Evolutionary conservation across 2,329 filamentous ascomycete genomes (phyloP).

Genomic region (Lasiodiplodia hormozganensis): DNA sequence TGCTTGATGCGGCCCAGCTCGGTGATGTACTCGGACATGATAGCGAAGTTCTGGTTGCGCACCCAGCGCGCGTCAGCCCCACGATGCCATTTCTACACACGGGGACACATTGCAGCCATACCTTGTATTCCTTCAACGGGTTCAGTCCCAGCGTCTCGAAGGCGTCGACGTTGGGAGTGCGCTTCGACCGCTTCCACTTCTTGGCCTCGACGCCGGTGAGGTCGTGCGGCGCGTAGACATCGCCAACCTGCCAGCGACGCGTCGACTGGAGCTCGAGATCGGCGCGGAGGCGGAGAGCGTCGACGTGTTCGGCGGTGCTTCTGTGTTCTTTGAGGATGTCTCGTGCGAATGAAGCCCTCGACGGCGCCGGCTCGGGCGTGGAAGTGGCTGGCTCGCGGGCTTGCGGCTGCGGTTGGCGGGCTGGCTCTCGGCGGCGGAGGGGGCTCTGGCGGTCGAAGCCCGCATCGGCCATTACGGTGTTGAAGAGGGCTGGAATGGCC

Average conservation of each 20-base stretch:
- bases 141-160: conserved; percentile 82
- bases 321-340: neutral
- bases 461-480: neutral
- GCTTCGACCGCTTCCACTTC: conserved; percentile 71
- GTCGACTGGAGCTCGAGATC: conserved; percentile 70
- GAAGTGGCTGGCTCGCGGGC: neutral
- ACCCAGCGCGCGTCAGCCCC: neutral
- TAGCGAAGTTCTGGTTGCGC: conserved; percentile 77
- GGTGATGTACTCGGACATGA: conserved; percentile 89
- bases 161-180: conserved; percentile 67
- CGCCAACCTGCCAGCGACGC: conserved; percentile 76
- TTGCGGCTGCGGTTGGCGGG: conserved; percentile 4
- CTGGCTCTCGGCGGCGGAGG: neutral
- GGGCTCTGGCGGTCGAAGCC: neutral
- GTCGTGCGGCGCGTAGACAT: conserved; percentile 92
- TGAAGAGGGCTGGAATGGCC: neutral
- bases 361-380: neutral
- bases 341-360: neutral
- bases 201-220: conserved; percentile 77
- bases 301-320: neutral
- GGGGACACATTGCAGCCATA: conserved; percentile 49
- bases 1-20: conserved; percentile 84
- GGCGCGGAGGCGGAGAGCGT: conserved; percentile 28
- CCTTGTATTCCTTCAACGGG: conserved; percentile 86
- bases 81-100: neutral